Conservation (phyloP, 2,329 filamentous ascomycete species). For the Periconia sp. region DNA sequence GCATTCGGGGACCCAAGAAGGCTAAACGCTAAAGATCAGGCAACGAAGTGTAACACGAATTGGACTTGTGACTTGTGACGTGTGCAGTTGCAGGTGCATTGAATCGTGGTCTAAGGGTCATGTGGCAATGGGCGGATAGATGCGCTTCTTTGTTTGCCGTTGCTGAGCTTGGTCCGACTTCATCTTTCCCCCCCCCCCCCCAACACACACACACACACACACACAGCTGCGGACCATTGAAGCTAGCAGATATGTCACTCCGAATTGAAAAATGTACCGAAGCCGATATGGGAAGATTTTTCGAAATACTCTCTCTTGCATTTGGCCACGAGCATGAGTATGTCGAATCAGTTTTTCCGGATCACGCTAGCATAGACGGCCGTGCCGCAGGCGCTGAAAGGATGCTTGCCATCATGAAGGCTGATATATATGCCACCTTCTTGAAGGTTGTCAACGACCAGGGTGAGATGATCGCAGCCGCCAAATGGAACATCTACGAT, state of each 20-base stretch:
- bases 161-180: no score
- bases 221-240: no score
- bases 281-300: constrained; percentile 13
- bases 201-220: no score
- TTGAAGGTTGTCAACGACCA: constrained; percentile 8
- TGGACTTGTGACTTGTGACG: no score
- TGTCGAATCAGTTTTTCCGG: constrained; percentile 13
- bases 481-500: constrained; percentile 16
- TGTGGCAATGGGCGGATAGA: no score
- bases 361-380: constrained; percentile 10
- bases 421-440: constrained; percentile 1
- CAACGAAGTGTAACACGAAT: no score
- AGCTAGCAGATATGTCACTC: neutral
- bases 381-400: constrained; percentile 8
- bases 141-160: no score
- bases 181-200: no score
- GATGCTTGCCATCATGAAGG: neutral
- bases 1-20: no score
- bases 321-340: constrained; percentile 15
- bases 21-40: no score
- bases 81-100: no score
- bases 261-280: constrained; percentile 7
- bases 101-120: no score
- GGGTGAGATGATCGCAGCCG: constrained; percentile 8
- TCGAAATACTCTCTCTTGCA: constrained; percentile 15